Evolutionary conservation across 2,329 filamentous ascomycete species (phyloP).

Genomic region (Penicillium sp.): DNA sequence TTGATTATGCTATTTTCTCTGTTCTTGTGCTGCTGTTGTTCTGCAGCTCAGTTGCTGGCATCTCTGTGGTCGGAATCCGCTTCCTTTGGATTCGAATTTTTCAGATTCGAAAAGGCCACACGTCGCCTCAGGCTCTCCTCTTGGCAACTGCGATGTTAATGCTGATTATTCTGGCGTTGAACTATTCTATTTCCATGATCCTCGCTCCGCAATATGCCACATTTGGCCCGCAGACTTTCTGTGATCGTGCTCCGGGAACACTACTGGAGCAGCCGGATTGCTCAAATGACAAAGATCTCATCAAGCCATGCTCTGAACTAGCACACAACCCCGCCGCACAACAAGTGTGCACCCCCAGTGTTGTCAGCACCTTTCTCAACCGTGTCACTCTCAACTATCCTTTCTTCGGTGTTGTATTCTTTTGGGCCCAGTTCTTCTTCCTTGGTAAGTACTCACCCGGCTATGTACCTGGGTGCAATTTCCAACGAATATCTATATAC

Average conservation of each 20-base stretch:
- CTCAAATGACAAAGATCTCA: constrained; percentile 61
- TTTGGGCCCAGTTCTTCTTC: constrained; percentile 96
- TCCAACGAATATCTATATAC: not conserved
- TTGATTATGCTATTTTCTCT: constrained; percentile 89
- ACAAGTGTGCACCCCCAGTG: constrained; percentile 83
- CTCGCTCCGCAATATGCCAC: constrained; percentile 95
- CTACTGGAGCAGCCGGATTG: constrained; percentile 73
- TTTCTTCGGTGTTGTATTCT: constrained; percentile 87
- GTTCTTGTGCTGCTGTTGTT: constrained; percentile 85
- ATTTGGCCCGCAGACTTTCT: constrained; percentile 93
- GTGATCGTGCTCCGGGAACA: constrained; percentile 66
- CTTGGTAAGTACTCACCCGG: constrained; percentile 50
- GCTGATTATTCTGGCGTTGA: constrained; percentile 83
- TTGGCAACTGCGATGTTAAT: constrained; percentile 89
- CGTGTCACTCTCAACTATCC: constrained; percentile 91
- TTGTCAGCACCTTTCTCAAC: constrained; percentile 91
- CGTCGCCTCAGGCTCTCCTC: constrained; percentile 85
- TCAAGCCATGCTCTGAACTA: constrained; percentile 79
- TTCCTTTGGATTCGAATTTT: constrained; percentile 96
- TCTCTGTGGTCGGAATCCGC: constrained; percentile 84
- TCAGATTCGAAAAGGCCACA: constrained; percentile 83
- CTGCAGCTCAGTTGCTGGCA: constrained; percentile 79
- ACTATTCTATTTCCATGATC: constrained; percentile 89
- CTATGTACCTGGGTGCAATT: no score
- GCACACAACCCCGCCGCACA: constrained; percentile 68